Base-by-base conservation (phyloP, 148 eudicot species). In the Rhododendron molle region DNA sequence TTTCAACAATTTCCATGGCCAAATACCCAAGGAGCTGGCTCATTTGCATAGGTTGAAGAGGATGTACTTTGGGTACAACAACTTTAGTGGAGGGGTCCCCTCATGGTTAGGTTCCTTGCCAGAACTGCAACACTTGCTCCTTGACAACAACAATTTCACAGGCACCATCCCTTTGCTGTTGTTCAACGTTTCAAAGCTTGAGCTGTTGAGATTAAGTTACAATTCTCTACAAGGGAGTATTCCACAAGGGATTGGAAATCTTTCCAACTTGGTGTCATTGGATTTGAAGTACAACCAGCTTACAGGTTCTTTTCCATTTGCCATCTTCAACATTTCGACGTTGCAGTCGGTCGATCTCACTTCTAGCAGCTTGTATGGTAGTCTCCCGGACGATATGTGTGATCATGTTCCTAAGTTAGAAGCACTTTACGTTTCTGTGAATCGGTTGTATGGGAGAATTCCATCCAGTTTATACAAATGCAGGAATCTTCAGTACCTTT, bases 231-330 rank as follows among this genome's bases (percentile, higher is more conserved):
- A 76, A 76, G 78, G 78, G 8, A 38, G 3, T 38, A 76, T 76
- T 3, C 78, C 78, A 34, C 9, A 36, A 34, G 78, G 46, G 47
- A 76, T 76, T 76, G 26, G 78, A 6, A 76, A 76, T 16, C 78
- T 76, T 76, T 76, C 78, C 78, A 76, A 76, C 0, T 18, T 76
- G 47, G 38, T 5, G 2, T 16, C 20, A 2, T 76, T 76, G 78
- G 46, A 20, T 76, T 36, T 76, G 47, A 38, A 38, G 46, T 34
- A 38, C 52, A 44, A 78, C 46, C 30, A 78, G 78, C 46, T 86
- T 18, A 78, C 85, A 36, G 88, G 88, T 8, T 83, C 84, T 2
- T 83, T 88, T 7, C 87, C 86, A 5, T 15, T 56, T 9, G 67
- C 76, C 6, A 40, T 83, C 65, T 88, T 83, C 81, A n/a, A 88